Evolutionary conservation across 2,329 filamentous ascomycete genomes (phyloP).

Genomic region (Cordyceps tenuipes): DNA sequence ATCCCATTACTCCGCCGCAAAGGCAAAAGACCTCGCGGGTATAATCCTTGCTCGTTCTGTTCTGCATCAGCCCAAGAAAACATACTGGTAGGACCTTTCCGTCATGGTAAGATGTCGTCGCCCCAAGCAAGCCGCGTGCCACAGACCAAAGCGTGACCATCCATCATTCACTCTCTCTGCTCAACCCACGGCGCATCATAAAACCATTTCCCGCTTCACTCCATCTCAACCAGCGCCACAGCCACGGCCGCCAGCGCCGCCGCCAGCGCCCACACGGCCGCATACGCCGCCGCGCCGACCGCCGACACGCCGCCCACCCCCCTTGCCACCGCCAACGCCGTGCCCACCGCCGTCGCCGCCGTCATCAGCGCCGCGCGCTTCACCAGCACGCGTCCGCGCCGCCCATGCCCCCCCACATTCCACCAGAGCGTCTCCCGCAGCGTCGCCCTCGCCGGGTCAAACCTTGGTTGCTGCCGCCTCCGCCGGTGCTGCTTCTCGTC

Average conservation of each 20-base stretch:
- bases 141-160: background rate
- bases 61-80: background rate
- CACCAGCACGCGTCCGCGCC: slow-evolving; percentile 54
- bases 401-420: slow-evolving; percentile 63
- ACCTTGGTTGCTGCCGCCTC: slow-evolving; percentile 39
- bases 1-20: background rate
- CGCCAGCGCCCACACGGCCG: slow-evolving; percentile 64
- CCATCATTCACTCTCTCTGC: no score
- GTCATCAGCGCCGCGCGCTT: slow-evolving; percentile 54
- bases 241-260: slow-evolving; percentile 50
- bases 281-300: slow-evolving; percentile 63
- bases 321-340: slow-evolving; percentile 56
- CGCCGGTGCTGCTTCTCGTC: no score
- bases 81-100: background rate
- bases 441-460: slow-evolving; percentile 57
- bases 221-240: slow-evolving; percentile 43
- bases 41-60: background rate
- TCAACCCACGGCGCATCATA: no score
- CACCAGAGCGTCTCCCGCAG: slow-evolving; percentile 62
- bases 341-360: slow-evolving; percentile 48
- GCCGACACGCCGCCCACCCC: slow-evolving; percentile 63
- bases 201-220: slow-evolving; percentile 17
- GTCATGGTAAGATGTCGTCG: background rate
- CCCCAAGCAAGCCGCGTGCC: background rate
- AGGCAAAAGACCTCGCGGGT: background rate